phyloP scores from a whole-genome alignment of 768 basidiomycete species.

The Leccinum imitatum region DNA sequence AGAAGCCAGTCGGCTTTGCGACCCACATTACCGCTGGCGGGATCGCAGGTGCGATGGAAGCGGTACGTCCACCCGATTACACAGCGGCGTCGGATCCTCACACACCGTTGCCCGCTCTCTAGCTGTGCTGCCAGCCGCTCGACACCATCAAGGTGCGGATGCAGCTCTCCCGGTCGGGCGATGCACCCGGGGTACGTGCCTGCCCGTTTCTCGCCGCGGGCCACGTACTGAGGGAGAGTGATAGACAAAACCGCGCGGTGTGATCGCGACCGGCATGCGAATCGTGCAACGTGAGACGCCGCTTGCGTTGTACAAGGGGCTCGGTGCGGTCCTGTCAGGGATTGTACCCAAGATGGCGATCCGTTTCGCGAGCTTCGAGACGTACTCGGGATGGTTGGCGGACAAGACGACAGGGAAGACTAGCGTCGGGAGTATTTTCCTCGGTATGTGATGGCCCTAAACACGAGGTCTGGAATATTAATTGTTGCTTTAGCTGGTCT shows the following conservation, averaged over 20 bases:
- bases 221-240: conserved; percentile 1
- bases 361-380: conserved; percentile 96
- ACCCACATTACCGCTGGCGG: conserved; percentile 95
- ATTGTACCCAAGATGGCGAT: conserved; percentile 99
- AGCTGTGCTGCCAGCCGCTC: conserved; percentile 87
- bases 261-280: conserved; percentile 85
- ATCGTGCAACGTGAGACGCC: conserved; percentile 92
- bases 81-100: conserved; percentile 5
- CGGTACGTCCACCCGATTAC: conserved; percentile 45
- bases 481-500: conserved; percentile 71
- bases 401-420: conserved; percentile 79
- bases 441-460: conserved; percentile 53
- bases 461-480: neutral
- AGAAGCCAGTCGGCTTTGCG: conserved; percentile 78
- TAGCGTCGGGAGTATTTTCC: conserved; percentile 74
- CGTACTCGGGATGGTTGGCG: conserved; percentile 83
- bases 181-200: conserved; percentile 74
- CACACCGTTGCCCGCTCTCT: neutral
- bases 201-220: neutral
- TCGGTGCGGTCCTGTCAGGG: conserved; percentile 93
- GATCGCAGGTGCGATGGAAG: conserved; percentile 90
- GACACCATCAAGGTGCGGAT: conserved; percentile 99
- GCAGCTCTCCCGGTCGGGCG: conserved; percentile 88
- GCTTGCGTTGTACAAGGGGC: conserved; percentile 94
- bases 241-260: conserved; percentile 91